Evolutionary conservation across 352 stramenopile species (phyloP), one percentile per base, ranked within the genome.

Genomic region (Discostella stelligera): DNA sequence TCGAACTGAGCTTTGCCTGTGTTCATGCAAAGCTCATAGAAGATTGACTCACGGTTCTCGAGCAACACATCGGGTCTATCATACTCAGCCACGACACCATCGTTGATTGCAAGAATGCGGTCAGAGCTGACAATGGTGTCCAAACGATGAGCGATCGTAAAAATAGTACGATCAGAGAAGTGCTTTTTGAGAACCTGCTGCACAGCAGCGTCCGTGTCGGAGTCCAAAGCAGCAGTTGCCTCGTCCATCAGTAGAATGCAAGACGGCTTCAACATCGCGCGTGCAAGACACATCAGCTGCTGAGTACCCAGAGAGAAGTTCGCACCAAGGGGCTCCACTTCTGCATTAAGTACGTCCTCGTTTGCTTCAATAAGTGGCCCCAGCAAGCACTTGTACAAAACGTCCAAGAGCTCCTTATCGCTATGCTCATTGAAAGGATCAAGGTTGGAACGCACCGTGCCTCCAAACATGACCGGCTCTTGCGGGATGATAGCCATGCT

Each of bases 61-160:
- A 53, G 46, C 46, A 53, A 53, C 46, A 53, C 46, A 53, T 53
- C 46, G n/a, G 46, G 46, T 3, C 46, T 13, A 53, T 53, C 46
- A 53, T 53, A 94, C 77, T 97, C 94, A 8, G 90, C 91, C 7
- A 96, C 90, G 11, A 76, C 82, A 44, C 96, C 96, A 59, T 93
- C 82, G 61, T 97, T 95, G 83, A 98, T 91, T n/a, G 98, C 95
- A 58, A 98, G 83, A 50, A 98, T 86, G 23, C 85, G 87, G 70
- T 98, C 94, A 18, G 87, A 94, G 75, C 97, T 94, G 20, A 97
- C 94, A 78, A 98, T 92, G 10, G 95, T 98, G 79, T 97, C 90
- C 64, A 98, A 84, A 23, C 64, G 27, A 69, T 98, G 95, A 41
- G 95, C 95, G 61, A 98, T 95, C 13, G 94, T 96, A 59, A 98